Evolutionary conservation across 179 eudicot species (phyloP).

Genomic region (Silene coronaria): DNA sequence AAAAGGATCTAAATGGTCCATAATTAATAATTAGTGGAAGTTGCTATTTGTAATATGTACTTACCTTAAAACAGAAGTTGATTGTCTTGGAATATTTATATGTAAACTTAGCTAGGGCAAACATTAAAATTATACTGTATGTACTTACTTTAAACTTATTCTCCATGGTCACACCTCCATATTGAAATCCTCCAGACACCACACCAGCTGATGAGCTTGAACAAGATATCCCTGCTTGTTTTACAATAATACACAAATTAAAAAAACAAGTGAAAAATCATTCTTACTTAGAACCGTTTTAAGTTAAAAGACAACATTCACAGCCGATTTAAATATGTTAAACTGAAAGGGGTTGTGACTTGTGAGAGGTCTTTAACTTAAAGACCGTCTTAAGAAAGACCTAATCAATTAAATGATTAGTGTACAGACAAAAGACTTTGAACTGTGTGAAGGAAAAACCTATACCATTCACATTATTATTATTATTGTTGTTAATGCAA

Average conservation of each 20-base stretch:
- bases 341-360: no score
- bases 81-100: no score
- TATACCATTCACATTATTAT: constrained; percentile 22
- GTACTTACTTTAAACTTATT: constrained; percentile 59
- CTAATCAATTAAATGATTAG: background rate
- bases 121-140: background rate
- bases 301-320: no score
- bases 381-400: no score
- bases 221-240: constrained; percentile 39
- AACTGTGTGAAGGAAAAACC: constrained; percentile 1
- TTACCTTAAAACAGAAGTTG: no score
- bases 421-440: background rate
- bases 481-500: constrained; percentile 5
- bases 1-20: background rate
- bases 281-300: no score
- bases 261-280: background rate
- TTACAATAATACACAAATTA: background rate
- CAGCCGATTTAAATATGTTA: no score
- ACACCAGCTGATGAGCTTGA: constrained; percentile 39
- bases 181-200: constrained; percentile 48
- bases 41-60: background rate
- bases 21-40: background rate
- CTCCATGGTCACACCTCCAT: constrained; percentile 77
- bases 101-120: constrained; percentile 18
- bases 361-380: no score